Evolutionary conservation across 2,329 filamentous ascomycete genomes (phyloP).

Genomic region (Teratosphaeria nubilosa): DNA sequence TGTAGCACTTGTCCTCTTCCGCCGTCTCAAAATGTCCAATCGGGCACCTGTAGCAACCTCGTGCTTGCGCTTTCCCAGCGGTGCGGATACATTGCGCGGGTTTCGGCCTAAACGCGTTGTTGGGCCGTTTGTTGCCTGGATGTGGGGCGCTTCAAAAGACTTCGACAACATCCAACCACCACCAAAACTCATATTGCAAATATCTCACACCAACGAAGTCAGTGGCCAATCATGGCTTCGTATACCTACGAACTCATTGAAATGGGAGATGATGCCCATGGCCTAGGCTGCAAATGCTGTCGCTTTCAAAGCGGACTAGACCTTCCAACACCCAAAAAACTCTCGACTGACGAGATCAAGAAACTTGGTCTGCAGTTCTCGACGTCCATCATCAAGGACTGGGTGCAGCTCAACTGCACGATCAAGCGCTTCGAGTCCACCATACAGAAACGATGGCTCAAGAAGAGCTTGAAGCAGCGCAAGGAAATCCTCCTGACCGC

Average conservation of each 20-base stretch:
- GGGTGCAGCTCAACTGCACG: conserved; percentile 31
- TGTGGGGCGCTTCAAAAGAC: background rate
- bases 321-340: conserved; percentile 11
- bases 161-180: background rate
- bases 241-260: conserved; percentile 14
- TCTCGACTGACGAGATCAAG: conserved; percentile 14
- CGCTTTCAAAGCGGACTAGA: conserved; percentile 13
- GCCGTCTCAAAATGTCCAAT: background rate
- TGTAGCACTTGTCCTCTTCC: background rate
- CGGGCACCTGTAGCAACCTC: background rate
- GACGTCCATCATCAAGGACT: conserved; percentile 27
- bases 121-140: background rate
- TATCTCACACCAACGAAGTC: background rate
- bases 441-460: conserved; percentile 46
- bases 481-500: conserved; percentile 36
- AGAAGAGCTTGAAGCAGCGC: conserved; percentile 41
- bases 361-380: conserved; percentile 13
- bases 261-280: conserved; percentile 8
- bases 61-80: background rate
- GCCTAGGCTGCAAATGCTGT: conserved; percentile 14
- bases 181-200: background rate
- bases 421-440: conserved; percentile 42
- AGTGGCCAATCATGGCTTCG: conserved; percentile 9
- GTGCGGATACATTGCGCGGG: background rate
- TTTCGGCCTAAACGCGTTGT: background rate